Percentiles rank a stretch among this genome's conserved stretches.
Conservation (phyloP, 129 eudicot genomes). For the Dittrichia graveolens region DNA sequence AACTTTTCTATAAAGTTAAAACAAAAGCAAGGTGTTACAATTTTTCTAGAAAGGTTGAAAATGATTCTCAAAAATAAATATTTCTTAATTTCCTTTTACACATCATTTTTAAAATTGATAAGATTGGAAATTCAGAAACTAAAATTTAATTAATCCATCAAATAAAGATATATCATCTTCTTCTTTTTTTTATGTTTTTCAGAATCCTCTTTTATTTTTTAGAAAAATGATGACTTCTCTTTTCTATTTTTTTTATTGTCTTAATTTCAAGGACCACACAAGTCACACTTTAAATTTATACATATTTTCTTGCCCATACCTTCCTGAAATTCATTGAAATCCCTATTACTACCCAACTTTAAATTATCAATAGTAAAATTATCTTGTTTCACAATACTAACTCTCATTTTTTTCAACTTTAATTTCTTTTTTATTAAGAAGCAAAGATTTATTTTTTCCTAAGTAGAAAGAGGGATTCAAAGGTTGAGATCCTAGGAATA, state of each 20-base stretch:
- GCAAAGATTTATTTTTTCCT: no score
- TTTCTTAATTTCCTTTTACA: neutral
- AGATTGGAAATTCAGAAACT: neutral
- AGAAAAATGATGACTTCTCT: constrained; percentile 20
- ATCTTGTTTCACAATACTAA: neutral
- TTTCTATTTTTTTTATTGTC: constrained; percentile 25
- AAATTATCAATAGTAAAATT: constrained; percentile 4
- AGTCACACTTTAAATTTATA: constrained; percentile 19
- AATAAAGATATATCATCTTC: no score
- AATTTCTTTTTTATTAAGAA: no score
- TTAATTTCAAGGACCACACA: constrained; percentile 36
- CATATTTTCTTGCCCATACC: constrained; percentile 40
- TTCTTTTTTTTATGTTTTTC: constrained; percentile 5
- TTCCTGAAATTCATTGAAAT: constrained; percentile 13
- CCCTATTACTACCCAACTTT: constrained; percentile 12
- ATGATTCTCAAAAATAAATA: neutral
- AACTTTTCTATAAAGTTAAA: no score
- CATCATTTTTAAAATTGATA: neutral
- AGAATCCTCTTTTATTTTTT: neutral
- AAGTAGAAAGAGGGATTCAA: no score
- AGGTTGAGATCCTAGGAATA: no score
- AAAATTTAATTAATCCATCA: neutral
- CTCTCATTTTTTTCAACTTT: no score
- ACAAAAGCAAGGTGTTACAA: neutral
- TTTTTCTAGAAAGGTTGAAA: neutral